phyloP scores from a whole-genome alignment of 352 stramenopile species.

The Globisporangium okanoganense region DNA sequence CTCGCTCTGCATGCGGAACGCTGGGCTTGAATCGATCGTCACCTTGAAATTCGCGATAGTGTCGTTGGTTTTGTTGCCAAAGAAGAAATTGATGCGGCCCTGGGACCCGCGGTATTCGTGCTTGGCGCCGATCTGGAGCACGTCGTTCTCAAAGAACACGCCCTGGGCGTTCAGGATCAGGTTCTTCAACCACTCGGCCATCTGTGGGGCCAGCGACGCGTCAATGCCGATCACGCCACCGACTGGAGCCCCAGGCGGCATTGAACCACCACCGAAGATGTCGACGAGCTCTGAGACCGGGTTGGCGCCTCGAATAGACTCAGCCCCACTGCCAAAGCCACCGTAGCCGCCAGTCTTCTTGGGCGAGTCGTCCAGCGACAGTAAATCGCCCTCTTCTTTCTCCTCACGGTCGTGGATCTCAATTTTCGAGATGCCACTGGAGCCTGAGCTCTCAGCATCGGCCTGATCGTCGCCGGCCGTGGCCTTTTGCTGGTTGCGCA shows the following conservation, averaged over 20 bases:
- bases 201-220: slow-evolving; percentile 35
- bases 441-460: neutral
- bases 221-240: slow-evolving; percentile 35
- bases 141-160: slow-evolving; percentile 89
- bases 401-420: slow-evolving; percentile 11
- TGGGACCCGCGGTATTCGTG: slow-evolving; percentile 94
- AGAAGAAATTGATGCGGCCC: slow-evolving; percentile 94
- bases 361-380: slow-evolving; percentile 44
- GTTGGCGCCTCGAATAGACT: slow-evolving; percentile 45
- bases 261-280: slow-evolving; percentile 36
- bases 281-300: slow-evolving; percentile 53
- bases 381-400: slow-evolving; percentile 31
- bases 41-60: slow-evolving; percentile 84
- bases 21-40: slow-evolving; percentile 41
- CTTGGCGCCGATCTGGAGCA: slow-evolving; percentile 94
- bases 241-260: slow-evolving; percentile 1
- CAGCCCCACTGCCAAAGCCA: slow-evolving; percentile 13
- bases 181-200: slow-evolving; percentile 76
- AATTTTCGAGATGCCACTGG: neutral
- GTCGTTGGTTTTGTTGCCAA: slow-evolving; percentile 89
- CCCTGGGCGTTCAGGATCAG: slow-evolving; percentile 89
- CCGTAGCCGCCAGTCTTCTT: slow-evolving; percentile 18
- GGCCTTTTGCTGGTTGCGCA: slow-evolving; percentile 70
- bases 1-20: slow-evolving; percentile 66
- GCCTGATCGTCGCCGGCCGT: slow-evolving; percentile 19